Evolutionary conservation across 495 filamentous ascomycete genomes (phyloP).

Genomic region (Trypethelium eluteriae): DNA sequence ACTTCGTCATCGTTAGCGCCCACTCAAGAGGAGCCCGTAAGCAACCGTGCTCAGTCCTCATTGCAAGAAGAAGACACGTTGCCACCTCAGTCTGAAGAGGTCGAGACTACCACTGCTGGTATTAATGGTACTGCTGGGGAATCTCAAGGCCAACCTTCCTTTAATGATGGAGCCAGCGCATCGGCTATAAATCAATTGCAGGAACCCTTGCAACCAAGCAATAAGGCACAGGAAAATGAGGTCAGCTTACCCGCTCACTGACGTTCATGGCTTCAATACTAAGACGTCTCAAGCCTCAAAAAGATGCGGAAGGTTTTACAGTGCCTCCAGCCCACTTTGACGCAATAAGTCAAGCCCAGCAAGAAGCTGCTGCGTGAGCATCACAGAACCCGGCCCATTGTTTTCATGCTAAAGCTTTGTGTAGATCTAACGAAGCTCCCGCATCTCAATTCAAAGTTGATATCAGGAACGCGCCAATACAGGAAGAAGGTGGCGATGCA

Average conservation of each 20-base stretch:
- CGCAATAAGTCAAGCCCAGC: conserved; percentile 75
- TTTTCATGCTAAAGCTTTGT: conserved; percentile 21
- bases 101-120: conserved; percentile 15
- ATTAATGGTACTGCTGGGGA: conserved; percentile 23
- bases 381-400: not conserved
- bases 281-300: conserved; percentile 34
- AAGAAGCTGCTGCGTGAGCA: conserved; percentile 55
- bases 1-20: conserved; percentile 17
- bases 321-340: conserved; percentile 62
- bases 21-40: conserved; percentile 16
- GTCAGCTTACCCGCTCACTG: not conserved
- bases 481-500: conserved; percentile 81
- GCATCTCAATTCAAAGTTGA: conserved; percentile 71
- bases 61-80: conserved; percentile 8
- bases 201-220: conserved; percentile 31
- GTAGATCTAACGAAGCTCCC: conserved; percentile 49
- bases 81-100: conserved; percentile 4
- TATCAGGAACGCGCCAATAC: conserved; percentile 87
- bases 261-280: conserved; percentile 1
- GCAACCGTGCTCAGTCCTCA: conserved; percentile 17
- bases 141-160: not conserved
- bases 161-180: not conserved
- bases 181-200: conserved; percentile 17
- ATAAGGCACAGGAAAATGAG: not conserved
- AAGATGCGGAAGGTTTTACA: conserved; percentile 60